Evolutionary conservation across 306 rosid genomes (phyloP).

Genomic region (Vigna angularis): DNA sequence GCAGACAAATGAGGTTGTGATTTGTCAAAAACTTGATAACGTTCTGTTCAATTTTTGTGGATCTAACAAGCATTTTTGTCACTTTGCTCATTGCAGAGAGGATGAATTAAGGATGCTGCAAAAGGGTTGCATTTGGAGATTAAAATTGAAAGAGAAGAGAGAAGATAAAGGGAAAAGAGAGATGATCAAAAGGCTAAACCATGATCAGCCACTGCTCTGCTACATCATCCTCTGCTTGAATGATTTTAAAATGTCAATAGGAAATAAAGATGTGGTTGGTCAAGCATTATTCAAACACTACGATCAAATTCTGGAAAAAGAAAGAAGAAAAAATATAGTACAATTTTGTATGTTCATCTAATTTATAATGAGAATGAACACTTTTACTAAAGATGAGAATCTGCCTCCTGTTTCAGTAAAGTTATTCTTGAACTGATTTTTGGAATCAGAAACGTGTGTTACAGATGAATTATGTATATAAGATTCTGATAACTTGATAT

Average conservation of each 20-base stretch:
- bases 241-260: slow-evolving; percentile 41
- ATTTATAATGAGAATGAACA: slow-evolving; percentile 43
- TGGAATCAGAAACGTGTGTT: slow-evolving; percentile 22
- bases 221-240: slow-evolving; percentile 44
- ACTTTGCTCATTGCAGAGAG: slow-evolving; percentile 55
- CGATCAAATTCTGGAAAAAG: slow-evolving; percentile 16
- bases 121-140: slow-evolving; percentile 25
- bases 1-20: neutral
- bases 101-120: slow-evolving; percentile 47
- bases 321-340: slow-evolving; percentile 12
- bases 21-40: neutral
- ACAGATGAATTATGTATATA: slow-evolving; percentile 40
- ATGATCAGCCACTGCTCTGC: slow-evolving; percentile 59
- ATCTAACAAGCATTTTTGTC: slow-evolving; percentile 24
- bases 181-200: slow-evolving; percentile 43
- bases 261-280: slow-evolving; percentile 27
- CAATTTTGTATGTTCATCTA: slow-evolving; percentile 52
- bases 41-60: neutral
- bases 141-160: slow-evolving; percentile 37
- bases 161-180: slow-evolving; percentile 17
- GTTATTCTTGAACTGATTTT: slow-evolving; percentile 19
- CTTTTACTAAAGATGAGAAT: slow-evolving; percentile 37
- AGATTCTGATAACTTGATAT: slow-evolving; percentile 22
- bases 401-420: slow-evolving; percentile 42
- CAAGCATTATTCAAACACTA: slow-evolving; percentile 40